Base-by-base conservation (phyloP, 805 yeast species). In the Diddensiella santjacobensis region DNA sequence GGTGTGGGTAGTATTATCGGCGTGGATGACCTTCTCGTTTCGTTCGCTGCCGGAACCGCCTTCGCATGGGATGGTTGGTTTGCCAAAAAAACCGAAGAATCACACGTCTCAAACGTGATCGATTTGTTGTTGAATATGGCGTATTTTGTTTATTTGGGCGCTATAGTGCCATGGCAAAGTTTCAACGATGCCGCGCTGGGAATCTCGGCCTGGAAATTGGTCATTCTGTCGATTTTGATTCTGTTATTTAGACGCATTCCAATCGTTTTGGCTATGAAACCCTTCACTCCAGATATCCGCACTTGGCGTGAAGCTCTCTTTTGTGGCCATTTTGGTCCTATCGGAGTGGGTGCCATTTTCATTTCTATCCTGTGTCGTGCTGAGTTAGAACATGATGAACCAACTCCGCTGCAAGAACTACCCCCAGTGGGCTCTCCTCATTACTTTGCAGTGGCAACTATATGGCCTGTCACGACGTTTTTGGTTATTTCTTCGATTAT, bases 271-370 rank as follows among this genome's bases (percentile, higher is more conserved):
- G 74, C 79, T 0, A 68, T 86, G 43, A 85, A 85, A 59, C 89
- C 91, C 0, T 63, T 88, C 20, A 83, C 87, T 1, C 96, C 96
- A 0, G 96, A 89, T 62, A 78, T 89, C 35, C 82, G 87, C 58
- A 78, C 87, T 8, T 89, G 96, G 96, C 79, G 96, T 64, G 97
- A 89, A 65, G 96, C 96, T 0, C 63, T 89, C 2, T 90, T 90
- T 65, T 87, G 95, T 64, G 96, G 96, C 18, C 96, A 89, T 68
- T 89, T 90, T 66, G 97, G 97, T 15, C 96, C 97, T 1, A 87
- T 90, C 61, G 97, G 97, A 42, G 96, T 89, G 19, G 96, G 96
- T 49, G 96, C 96, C 1, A 73, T 89, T 4, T 88, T 86, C 66
- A 91, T 93, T 37, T 82, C 87, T 3, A 81, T 89, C 43, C 71